phyloP scores from a whole-genome alignment of 2,329 filamentous ascomycete genomes.

The Nothomitra cinnamomea region DNA sequence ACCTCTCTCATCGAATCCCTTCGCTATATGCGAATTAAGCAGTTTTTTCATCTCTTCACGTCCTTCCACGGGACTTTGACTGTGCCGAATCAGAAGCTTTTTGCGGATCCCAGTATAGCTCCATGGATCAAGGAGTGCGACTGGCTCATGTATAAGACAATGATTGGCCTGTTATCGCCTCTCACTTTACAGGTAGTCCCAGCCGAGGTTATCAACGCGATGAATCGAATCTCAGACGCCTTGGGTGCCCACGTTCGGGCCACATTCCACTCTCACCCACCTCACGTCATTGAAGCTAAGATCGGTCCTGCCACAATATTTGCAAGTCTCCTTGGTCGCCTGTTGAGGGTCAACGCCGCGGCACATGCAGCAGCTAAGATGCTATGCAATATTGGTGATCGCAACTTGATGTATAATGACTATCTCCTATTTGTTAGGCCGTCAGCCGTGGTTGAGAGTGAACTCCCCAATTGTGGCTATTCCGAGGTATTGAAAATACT shows the following conservation, averaged over 20 bases:
- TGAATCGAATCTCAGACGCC: constrained; percentile 70
- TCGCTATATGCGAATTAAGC: constrained; percentile 90
- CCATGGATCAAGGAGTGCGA: constrained; percentile 94
- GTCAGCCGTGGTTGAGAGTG: constrained; percentile 37
- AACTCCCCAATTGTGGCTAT: constrained; percentile 35
- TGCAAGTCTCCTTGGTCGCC: constrained; percentile 66
- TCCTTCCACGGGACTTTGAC: constrained; percentile 94
- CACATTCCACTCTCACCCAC: constrained; percentile 70
- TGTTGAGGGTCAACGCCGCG: constrained; percentile 79
- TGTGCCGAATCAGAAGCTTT: constrained; percentile 86
- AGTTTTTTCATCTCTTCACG: constrained; percentile 85
- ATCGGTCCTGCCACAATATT: constrained; percentile 80
- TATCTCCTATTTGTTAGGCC: constrained; percentile 52
- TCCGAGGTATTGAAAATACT: constrained; percentile 38
- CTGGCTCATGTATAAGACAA: constrained; percentile 88
- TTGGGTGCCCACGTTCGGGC: constrained; percentile 68
- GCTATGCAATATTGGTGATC: constrained; percentile 72
- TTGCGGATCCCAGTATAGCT: constrained; percentile 63
- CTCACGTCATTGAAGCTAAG: constrained; percentile 74
- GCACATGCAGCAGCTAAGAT: constrained; percentile 90
- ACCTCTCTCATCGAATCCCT: constrained; percentile 92
- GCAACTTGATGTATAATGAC: constrained; percentile 90
- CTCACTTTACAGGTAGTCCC: constrained; percentile 84
- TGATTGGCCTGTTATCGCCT: constrained; percentile 83
- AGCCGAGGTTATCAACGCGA: constrained; percentile 67